Conservation (phyloP, 768 basidiomycete genomes). For the Trametes cinnabarina region DNA sequence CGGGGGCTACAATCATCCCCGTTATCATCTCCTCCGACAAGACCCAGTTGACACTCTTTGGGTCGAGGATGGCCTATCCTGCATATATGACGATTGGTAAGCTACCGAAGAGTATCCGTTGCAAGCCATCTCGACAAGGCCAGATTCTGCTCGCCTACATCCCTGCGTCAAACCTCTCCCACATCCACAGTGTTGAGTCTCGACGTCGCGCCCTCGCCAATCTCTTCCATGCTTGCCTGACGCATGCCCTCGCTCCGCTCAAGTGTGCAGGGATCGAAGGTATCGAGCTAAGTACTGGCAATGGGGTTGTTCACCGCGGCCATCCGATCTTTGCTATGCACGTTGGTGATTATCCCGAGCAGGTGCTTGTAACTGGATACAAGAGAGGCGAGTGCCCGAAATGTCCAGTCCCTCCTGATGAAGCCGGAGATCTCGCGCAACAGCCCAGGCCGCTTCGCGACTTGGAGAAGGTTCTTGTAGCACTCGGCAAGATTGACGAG, state of each 20-base stretch:
- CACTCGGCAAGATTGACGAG: neutral
- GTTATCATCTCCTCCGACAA: constrained; percentile 6
- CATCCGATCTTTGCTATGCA: constrained; percentile 26
- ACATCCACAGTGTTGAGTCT: constrained; percentile 17
- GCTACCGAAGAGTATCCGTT: constrained; percentile 24
- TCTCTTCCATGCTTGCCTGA: constrained; percentile 25
- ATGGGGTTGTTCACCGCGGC: constrained; percentile 18
- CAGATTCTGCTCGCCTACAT: constrained; percentile 29
- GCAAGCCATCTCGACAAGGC: constrained; percentile 23
- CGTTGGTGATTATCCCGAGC: constrained; percentile 28
- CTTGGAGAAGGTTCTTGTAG: constrained; percentile 3
- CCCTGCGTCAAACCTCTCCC: constrained; percentile 18
- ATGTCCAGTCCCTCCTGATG: constrained; percentile 10
- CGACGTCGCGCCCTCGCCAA: constrained; percentile 21
- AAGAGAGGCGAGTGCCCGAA: constrained; percentile 21
- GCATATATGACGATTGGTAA: constrained; percentile 30
- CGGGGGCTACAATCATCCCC: constrained; percentile 22
- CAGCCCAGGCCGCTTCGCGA: neutral
- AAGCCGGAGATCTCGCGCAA: constrained; percentile 9
- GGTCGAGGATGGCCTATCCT: constrained; percentile 23
- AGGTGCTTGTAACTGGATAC: constrained; percentile 20
- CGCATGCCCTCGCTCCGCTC: constrained; percentile 13
- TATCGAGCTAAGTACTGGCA: constrained; percentile 19
- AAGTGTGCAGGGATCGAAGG: constrained; percentile 13
- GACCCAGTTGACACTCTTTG: constrained; percentile 13